These are phyloP conservation scores for Quercus agrifolia DNA, from an alignment of 306 rosid genomes.

Conservation along the genomic window DNA sequence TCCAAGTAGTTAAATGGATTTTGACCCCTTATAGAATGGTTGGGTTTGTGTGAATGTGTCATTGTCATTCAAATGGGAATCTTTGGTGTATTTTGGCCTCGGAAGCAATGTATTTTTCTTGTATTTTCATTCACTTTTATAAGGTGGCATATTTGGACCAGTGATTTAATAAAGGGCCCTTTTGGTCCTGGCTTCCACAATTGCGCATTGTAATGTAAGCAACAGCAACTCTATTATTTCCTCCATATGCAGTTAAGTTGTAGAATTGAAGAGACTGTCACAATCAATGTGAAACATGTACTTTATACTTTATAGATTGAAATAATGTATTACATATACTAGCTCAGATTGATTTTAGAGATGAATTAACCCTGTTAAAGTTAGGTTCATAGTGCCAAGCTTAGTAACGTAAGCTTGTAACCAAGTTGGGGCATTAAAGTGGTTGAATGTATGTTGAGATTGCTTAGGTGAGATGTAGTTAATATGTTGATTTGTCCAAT, in stretches of 20 bases:
- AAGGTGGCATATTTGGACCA: too few species aligned
- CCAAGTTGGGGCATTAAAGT: too few species aligned
- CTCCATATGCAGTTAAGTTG: too few species aligned
- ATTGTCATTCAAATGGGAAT: slow-evolving; percentile 21
- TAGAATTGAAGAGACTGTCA: neutral
- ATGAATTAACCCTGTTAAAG: too few species aligned
- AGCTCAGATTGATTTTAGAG: neutral
- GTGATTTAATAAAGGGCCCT: too few species aligned
- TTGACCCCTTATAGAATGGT: neutral
- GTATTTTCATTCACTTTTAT: slow-evolving; percentile 17
- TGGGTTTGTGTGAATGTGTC: neutral
- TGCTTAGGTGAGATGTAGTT: too few species aligned
- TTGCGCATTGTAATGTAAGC: slow-evolving; percentile 19
- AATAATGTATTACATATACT: neutral
- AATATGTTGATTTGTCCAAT: too few species aligned
- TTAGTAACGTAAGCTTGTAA: too few species aligned
- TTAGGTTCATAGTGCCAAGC: too few species aligned
- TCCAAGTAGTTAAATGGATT: too few species aligned
- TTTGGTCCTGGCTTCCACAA: slow-evolving; percentile 11
- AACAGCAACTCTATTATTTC: too few species aligned
- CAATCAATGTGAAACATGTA: neutral
- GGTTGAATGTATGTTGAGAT: too few species aligned
- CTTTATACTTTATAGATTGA: neutral
- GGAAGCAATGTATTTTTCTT: slow-evolving; percentile 5
- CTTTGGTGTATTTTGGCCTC: slow-evolving; percentile 22